These are phyloP conservation scores for Cryptosporidium muris DNA, from an alignment of 169 alveolate genomes.

Conservation along the genomic window DNA sequence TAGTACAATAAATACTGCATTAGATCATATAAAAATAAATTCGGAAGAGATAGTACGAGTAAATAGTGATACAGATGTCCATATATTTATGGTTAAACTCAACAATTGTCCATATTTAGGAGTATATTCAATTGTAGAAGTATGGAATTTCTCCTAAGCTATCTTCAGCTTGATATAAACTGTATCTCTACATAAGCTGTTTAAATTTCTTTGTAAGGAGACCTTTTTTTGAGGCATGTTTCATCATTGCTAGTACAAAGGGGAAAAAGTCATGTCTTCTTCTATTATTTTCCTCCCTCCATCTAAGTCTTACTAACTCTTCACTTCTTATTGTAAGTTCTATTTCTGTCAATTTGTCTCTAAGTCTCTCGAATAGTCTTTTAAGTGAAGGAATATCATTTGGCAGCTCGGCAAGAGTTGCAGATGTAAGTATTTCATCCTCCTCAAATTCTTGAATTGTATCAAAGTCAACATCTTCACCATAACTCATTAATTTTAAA, in stretches of 20 bases:
- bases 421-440: constrained; percentile 8
- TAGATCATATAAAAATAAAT: no score
- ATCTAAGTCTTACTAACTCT: constrained; percentile 29
- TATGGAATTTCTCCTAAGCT: no score
- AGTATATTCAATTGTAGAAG: no score
- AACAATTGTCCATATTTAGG: no score
- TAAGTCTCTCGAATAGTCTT: constrained; percentile 7
- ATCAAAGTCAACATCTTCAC: neutral
- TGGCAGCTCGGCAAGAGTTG: neutral
- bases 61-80: no score
- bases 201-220: constrained; percentile 23
- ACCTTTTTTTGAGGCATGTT: constrained; percentile 66
- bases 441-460: constrained; percentile 10
- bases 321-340: constrained; percentile 11
- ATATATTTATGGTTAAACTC: no score
- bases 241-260: constrained; percentile 52
- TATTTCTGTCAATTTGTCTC: neutral
- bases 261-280: constrained; percentile 73
- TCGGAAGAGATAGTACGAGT: no score
- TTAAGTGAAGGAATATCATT: neutral
- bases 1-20: no score
- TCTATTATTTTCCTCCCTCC: constrained; percentile 71
- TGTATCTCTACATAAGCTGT: neutral
- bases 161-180: no score
- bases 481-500: constrained; percentile 27